Conservation (phyloP, 345 rosid genomes). For the Eutrema japonicum region DNA sequence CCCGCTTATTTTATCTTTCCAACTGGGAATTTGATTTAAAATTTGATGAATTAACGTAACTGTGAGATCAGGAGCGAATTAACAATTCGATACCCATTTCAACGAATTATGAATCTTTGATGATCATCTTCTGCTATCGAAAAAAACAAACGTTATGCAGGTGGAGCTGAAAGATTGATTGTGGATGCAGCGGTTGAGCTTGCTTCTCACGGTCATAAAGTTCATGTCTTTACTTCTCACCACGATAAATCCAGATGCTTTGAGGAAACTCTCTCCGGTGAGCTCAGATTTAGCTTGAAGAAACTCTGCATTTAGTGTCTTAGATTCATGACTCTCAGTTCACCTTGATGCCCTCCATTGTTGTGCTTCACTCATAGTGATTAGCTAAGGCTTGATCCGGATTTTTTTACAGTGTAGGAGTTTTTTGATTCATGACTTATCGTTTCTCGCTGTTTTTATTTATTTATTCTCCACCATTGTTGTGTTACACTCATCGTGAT, state of each 20-base stretch:
- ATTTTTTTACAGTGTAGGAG: no score
- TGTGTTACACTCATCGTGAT: not conserved
- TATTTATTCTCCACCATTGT: not conserved
- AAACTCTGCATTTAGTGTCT: no score
- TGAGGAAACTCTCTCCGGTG: constrained; percentile 75
- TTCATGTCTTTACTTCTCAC: constrained; percentile 77
- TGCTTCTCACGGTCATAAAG: constrained; percentile 63
- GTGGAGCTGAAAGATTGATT: constrained; percentile 81
- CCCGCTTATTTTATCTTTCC: no score
- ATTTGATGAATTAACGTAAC: not conserved
- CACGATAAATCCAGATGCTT: constrained; percentile 71
- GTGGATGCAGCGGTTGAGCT: constrained; percentile 86
- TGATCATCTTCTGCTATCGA: no score
- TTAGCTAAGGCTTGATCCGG: no score
- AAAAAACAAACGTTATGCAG: constrained; percentile 31
- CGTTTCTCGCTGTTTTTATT: no score
- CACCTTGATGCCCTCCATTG: no score
- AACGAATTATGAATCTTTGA: no score
- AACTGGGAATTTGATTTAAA: no score
- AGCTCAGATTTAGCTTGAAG: constrained; percentile 11
- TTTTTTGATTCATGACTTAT: no score
- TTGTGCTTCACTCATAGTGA: no score
- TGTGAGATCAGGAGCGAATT: not conserved
- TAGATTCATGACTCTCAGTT: no score
- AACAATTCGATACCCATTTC: not conserved